Conservation (phyloP, 1,284 basidiomycete species). For the Boletus holoroseus region DNA sequence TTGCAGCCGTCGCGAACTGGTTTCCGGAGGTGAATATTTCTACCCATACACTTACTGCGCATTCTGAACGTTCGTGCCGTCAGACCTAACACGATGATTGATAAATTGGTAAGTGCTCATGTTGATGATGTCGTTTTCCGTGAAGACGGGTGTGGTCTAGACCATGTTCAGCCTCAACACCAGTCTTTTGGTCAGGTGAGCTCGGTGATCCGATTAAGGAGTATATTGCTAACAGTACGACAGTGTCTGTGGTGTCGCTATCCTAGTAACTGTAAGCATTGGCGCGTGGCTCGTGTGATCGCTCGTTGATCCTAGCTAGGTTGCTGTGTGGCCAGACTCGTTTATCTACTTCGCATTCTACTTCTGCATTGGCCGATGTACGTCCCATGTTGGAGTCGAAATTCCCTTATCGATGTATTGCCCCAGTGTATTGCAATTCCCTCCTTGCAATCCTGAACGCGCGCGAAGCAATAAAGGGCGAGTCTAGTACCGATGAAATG, state of each 20-base stretch:
- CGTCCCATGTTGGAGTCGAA: constrained; percentile 9
- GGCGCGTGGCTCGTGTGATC: no score
- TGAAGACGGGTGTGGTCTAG: constrained; percentile 8
- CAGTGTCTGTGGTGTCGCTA: constrained; percentile 36
- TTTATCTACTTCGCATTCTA: constrained; percentile 47
- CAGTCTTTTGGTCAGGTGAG: constrained; percentile 10
- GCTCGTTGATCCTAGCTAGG: constrained; percentile 24
- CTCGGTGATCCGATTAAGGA: neutral
- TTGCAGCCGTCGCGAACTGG: constrained; percentile 50
- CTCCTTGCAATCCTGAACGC: constrained; percentile 46
- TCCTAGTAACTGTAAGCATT: constrained; percentile 38
- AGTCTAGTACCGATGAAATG: constrained; percentile 6
- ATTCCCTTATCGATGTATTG: no score
- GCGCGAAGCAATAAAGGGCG: constrained; percentile 34
- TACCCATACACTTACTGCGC: no score
- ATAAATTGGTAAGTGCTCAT: constrained; percentile 32
- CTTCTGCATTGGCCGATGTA: constrained; percentile 43
- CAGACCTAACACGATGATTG: constrained; percentile 44
- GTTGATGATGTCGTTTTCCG: neutral
- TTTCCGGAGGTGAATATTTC: constrained; percentile 39
- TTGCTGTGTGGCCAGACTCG: constrained; percentile 35
- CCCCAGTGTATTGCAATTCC: constrained; percentile 43
- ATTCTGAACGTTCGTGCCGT: neutral
- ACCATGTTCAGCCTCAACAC: constrained; percentile 38
- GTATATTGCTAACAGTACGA: neutral